Evolutionary conservation across 345 rosid genomes (phyloP).

Genomic region (Pugionium cornutum): DNA sequence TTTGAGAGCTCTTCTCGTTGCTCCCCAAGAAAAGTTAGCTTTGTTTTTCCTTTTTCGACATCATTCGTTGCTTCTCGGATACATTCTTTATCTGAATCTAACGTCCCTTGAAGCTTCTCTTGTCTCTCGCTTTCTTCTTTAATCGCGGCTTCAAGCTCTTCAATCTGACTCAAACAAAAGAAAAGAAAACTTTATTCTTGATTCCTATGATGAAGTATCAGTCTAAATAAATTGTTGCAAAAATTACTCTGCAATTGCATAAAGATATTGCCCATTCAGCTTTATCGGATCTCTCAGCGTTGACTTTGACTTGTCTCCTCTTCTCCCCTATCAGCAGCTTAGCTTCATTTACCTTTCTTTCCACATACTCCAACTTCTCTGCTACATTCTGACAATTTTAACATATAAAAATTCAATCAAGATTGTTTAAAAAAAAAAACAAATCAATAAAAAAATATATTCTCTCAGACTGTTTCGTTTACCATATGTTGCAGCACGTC

Average conservation of each 20-base stretch:
- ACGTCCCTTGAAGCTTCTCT: conserved; percentile 38
- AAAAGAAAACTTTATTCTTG: neutral
- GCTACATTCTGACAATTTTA: conserved; percentile 47
- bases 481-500: conserved; percentile 36
- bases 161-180: conserved; percentile 45
- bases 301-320: conserved; percentile 50
- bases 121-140: conserved; percentile 51
- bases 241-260: conserved; percentile 57
- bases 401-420: conserved; percentile 6
- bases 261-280: conserved; percentile 69
- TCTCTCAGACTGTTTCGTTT: conserved; percentile 14
- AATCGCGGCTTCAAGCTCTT: conserved; percentile 52
- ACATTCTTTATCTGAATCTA: conserved; percentile 50
- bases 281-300: conserved; percentile 59
- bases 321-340: conserved; percentile 45
- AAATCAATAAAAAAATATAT: conserved; percentile 20
- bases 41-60: conserved; percentile 48
- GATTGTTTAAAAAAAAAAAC: neutral
- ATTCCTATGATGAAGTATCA: neutral
- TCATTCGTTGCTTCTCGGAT: conserved; percentile 45
- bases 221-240: neutral
- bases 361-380: conserved; percentile 47
- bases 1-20: conserved; percentile 59
- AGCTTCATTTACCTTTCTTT: conserved; percentile 56
- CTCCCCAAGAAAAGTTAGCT: conserved; percentile 47